These are phyloP conservation scores for Solanum chaucha DNA, from an alignment of 257 asterid species.

Conservation along the genomic window DNA sequence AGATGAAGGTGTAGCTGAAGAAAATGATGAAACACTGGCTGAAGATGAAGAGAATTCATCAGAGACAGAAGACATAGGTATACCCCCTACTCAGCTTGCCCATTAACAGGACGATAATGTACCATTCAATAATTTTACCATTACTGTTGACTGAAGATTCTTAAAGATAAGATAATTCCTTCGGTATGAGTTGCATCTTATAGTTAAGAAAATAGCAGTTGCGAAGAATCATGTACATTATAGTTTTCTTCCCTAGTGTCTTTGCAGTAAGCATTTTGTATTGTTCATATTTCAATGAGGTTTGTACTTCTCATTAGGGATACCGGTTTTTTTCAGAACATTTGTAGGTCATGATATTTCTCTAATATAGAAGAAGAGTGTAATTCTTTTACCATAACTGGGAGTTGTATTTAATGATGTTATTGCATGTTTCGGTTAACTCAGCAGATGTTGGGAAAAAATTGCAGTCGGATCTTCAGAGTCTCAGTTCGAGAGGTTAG, in stretches of 20 bases:
- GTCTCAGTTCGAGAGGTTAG: conserved; percentile 66
- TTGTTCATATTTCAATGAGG: neutral
- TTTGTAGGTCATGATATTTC: neutral
- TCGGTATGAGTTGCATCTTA: neutral
- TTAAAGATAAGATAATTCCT: neutral
- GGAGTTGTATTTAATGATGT: neutral
- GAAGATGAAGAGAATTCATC: conserved; percentile 61
- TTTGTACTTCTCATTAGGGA: neutral
- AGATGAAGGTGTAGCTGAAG: conserved; percentile 44
- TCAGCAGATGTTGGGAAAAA: conserved; percentile 38
- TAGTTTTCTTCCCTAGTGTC: neutral
- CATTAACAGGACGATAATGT: neutral
- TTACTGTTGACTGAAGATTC: neutral
- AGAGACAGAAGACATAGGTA: conserved; percentile 79
- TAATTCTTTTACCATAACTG: neutral
- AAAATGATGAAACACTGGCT: conserved; percentile 26
- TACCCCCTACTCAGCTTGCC: neutral
- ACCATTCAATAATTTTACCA: neutral
- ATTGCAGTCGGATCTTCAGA: conserved; percentile 60
- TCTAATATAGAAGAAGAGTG: neutral
- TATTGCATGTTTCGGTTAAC: conserved; percentile 29
- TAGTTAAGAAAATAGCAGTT: neutral
- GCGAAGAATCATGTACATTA: neutral
- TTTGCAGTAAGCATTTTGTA: neutral
- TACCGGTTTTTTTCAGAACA: neutral